Evolutionary conservation across 2,329 filamentous ascomycete genomes (phyloP), one percentile per base, ranked within the genome.

Genomic region (Madurella mycetomatis): DNA sequence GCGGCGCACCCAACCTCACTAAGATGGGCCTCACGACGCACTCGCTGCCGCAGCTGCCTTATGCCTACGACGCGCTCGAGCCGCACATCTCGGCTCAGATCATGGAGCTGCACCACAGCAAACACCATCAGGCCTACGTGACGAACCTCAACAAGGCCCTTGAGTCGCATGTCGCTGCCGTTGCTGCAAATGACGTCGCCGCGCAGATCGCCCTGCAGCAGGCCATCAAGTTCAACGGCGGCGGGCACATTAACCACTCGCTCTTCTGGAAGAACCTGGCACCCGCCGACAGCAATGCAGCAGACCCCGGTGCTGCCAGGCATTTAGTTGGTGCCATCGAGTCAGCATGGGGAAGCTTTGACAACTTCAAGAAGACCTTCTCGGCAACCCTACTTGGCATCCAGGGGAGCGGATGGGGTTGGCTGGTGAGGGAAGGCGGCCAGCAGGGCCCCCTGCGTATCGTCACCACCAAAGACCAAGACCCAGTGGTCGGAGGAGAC

Each of bases 31-130:
- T 56, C 43, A 48, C 83, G 4, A 59, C 58, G 1, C 68, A 70
- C 57, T 60, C 60, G 2, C 61, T 71, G 2, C 67, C 68, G 13
- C 47, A 61, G 8, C 60, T 71, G 37, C 66, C 67, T 2, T 71
- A 67, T 48, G 62, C 63, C 34, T 70, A 71, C 59, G 55, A 70
- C 62, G 68, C 67, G 2, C 84, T 92, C 59, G 88, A 92, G 73
- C 74, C 73, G 15, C 66, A 69, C 67, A 84, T 96, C 76, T 92
- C 87, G 47, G 87, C 88, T 71, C 84, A 94, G 76, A 96, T 96
- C 78, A 96, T 96, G 92, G 89, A 95, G 77, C 83, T 95, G 44
- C 92, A 96, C 80, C 88, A 96, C 83, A 86, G 83, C 76, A 92
- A 91, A 75, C 91, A 96, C 81, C 92, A 96, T 79, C 85, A 92